Conservation (phyloP, 805 yeast species). For the Ogataea paraovalis region DNA sequence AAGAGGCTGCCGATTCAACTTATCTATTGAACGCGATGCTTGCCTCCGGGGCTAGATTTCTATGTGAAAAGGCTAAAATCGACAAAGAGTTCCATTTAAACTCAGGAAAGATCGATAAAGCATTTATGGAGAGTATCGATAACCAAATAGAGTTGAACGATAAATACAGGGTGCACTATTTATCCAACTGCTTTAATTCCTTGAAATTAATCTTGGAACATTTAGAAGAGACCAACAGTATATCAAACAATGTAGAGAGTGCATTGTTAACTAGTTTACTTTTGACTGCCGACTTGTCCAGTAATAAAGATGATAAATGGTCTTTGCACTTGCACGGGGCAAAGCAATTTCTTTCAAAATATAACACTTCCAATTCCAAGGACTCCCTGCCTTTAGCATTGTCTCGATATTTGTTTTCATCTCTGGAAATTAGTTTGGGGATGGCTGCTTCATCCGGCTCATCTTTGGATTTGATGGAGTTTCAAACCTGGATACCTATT, state of each 20-base stretch:
- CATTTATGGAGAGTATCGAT: slow-evolving; percentile 10
- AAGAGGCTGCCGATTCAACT: slow-evolving; percentile 39
- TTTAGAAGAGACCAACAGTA: slow-evolving; percentile 24
- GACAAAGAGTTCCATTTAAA: slow-evolving; percentile 15
- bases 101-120: slow-evolving; percentile 5
- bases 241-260: slow-evolving; percentile 52
- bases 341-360: slow-evolving; percentile 50
- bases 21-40: slow-evolving; percentile 63
- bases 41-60: slow-evolving; percentile 64
- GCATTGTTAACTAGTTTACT: slow-evolving; percentile 61
- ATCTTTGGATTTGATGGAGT: slow-evolving; percentile 41
- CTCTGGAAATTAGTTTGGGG: slow-evolving; percentile 54
- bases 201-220: slow-evolving; percentile 44
- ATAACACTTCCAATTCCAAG: slow-evolving; percentile 20
- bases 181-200: slow-evolving; percentile 59
- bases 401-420: slow-evolving; percentile 34
- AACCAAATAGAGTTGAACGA: slow-evolving; percentile 37
- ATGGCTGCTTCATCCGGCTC: slow-evolving; percentile 49
- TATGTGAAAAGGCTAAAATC: slow-evolving; percentile 24
- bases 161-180: slow-evolving; percentile 53
- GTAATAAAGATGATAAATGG: slow-evolving; percentile 53
- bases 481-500: slow-evolving; percentile 32
- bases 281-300: slow-evolving; percentile 56
- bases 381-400: slow-evolving; percentile 18
- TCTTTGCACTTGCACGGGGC: slow-evolving; percentile 62